Base-by-base conservation (phyloP, 106 monocot species). In the Triglochin maritima region DNA sequence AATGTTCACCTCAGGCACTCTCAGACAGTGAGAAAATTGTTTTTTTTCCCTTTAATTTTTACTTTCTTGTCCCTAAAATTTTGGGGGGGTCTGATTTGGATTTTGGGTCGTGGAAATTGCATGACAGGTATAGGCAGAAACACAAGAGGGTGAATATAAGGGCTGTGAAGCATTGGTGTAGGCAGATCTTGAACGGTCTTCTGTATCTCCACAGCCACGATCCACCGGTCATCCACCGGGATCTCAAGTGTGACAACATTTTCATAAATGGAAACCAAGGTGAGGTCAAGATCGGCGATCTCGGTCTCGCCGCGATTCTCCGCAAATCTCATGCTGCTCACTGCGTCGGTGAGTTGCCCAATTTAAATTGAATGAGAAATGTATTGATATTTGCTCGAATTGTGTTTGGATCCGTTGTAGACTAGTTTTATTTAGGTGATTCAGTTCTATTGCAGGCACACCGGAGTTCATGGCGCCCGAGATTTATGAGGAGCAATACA, bases 381-480 rank as follows among this genome's bases (percentile, higher is more conserved):
- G 29, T 29, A 29, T 29, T 29, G 29, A 0, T 0, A 29, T 29
- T 29, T 29, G 29, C 1, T 29, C 29, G 29, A 29, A 29, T 29
- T 29, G 29, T 29, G 29, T 29, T 29, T 29, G 29, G 29, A 29
- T n/a, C 2, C 4, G 29, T 16, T 17, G 17, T 66, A 1, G 49
- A 15, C 6, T 49, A 17, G 47, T 17, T 13, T 49, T 6, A 68
- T 45, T 55, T 68, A 55, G 17, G 17, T 29, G 29, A 55, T 15
- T 65, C 50, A 0, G 6, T 14, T 67, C 15, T 60, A 9, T 61
- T 43, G 45, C 72, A 87, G 94, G 95, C 12, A 96, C 95, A 2
- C 95, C 90, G 0, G 95, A 96, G 51, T 96, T 95, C 77, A 95
- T 95, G 95, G 94, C 94, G 4, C 94, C 94, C 0, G 94, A 94